Conservation (phyloP, 192 early-diverging fungal species). For the Backusella morwellensis region DNA sequence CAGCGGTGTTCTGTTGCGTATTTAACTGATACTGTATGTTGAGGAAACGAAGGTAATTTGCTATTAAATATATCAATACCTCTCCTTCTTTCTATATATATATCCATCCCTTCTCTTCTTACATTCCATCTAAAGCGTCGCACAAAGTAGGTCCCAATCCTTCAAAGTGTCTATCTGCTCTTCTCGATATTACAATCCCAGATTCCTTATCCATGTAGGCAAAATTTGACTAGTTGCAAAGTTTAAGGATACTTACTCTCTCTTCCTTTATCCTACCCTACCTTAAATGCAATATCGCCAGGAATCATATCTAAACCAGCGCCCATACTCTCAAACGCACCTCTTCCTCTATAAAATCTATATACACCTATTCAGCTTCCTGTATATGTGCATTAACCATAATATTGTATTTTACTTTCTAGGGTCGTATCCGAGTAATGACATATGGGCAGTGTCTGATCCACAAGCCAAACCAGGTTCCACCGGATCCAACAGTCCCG, state of each 20-base stretch:
- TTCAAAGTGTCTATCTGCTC: slow-evolving; percentile 37
- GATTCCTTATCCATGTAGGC: slow-evolving; percentile 26
- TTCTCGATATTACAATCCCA: slow-evolving; percentile 26
- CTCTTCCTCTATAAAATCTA: slow-evolving; percentile 35
- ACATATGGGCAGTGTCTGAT: slow-evolving; percentile 37
- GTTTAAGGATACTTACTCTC: not conserved
- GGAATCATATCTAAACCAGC: slow-evolving; percentile 34
- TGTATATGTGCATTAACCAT: not conserved
- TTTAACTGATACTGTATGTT: slow-evolving; percentile 30
- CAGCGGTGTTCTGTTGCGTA: slow-evolving; percentile 39
- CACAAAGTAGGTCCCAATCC: slow-evolving; percentile 28
- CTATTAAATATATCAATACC: slow-evolving; percentile 2
- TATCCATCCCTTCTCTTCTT: not conserved
- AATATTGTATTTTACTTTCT: slow-evolving; percentile 12
- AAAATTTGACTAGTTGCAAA: slow-evolving; percentile 25
- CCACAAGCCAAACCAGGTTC: slow-evolving; percentile 38
- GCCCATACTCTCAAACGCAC: slow-evolving; percentile 39
- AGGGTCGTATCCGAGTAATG: slow-evolving; percentile 34
- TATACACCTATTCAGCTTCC: not conserved
- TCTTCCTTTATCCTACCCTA: not conserved
- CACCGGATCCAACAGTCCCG: slow-evolving; percentile 33
- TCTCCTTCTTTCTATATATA: not conserved
- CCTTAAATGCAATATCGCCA: slow-evolving; percentile 40
- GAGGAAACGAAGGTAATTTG: slow-evolving; percentile 35
- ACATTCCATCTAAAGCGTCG: slow-evolving; percentile 30